Evolutionary conservation across 352 stramenopile genomes (phyloP).

Genomic region (Globisporangium orthogonon): DNA sequence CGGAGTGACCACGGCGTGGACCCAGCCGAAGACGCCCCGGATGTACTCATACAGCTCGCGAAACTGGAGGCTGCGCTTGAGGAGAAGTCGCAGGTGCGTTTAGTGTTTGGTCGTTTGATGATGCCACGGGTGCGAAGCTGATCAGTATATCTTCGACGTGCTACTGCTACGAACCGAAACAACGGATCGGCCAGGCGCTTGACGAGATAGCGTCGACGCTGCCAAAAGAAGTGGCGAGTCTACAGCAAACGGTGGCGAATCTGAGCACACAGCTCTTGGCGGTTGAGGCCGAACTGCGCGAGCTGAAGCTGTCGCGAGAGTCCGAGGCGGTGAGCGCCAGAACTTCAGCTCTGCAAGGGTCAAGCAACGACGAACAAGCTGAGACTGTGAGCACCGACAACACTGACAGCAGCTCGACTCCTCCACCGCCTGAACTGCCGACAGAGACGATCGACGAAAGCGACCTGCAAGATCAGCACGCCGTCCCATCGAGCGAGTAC

Average conservation of each 20-base stretch:
- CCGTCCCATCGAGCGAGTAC: constrained; percentile 24
- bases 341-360: constrained; percentile 1
- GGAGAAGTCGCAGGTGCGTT: constrained; percentile 38
- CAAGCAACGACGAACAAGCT: background rate
- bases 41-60: constrained; percentile 29
- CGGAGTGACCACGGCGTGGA: background rate
- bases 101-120: background rate
- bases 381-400: background rate
- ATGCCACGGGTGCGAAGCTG: background rate
- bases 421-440: constrained; percentile 28
- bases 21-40: background rate
- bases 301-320: constrained; percentile 30
- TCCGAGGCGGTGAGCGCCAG: constrained; percentile 1
- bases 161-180: background rate
- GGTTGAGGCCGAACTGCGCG: constrained; percentile 35
- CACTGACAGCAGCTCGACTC: constrained; percentile 15
- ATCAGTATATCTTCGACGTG: background rate
- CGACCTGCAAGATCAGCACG: constrained; percentile 8
- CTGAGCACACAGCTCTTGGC: constrained; percentile 35
- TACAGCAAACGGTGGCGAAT: constrained; percentile 41
- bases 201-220: constrained; percentile 26
- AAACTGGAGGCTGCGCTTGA: constrained; percentile 32
- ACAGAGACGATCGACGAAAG: constrained; percentile 3
- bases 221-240: constrained; percentile 24
- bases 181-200: constrained; percentile 17